Evolutionary conservation across 306 rosid genomes (phyloP).

Genomic region (Acacia melanoxylon): DNA sequence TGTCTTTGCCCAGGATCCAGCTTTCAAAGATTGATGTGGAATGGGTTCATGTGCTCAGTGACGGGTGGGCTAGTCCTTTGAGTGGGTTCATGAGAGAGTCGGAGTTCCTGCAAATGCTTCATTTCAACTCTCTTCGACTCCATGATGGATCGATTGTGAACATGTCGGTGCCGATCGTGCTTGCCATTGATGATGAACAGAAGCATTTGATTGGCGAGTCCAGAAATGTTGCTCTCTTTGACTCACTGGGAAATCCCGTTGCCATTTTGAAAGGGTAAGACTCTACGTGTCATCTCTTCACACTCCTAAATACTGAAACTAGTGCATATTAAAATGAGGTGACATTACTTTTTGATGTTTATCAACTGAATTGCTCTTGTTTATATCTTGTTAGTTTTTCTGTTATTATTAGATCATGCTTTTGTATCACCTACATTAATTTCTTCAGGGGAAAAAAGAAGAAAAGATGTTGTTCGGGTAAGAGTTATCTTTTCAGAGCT

Average conservation of each 20-base stretch:
- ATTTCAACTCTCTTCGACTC: constrained; percentile 86
- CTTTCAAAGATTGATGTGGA: constrained; percentile 70
- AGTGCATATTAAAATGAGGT: not conserved
- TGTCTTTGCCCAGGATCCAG: constrained; percentile 62
- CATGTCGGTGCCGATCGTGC: constrained; percentile 90
- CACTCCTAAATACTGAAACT: not conserved
- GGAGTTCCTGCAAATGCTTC: constrained; percentile 99
- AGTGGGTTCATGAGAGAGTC: constrained; percentile 85
- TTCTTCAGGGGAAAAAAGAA: no score
- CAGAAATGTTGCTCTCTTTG: constrained; percentile 73
- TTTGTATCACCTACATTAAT: no score
- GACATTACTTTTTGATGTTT: not conserved
- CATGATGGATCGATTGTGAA: constrained; percentile 73
- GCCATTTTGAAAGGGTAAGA: constrained; percentile 87
- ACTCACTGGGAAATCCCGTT: constrained; percentile 59
- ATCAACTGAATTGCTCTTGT: not conserved
- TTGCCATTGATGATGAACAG: constrained; percentile 83
- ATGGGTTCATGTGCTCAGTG: constrained; percentile 94
- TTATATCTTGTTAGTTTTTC: no score
- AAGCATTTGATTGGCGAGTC: constrained; percentile 72
- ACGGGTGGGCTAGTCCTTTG: constrained; percentile 98
- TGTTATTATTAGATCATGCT: no score
- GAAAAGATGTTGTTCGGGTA: not conserved
- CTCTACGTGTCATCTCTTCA: not conserved
- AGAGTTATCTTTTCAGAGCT: not conserved